Evolutionary conservation across 306 rosid species (phyloP).

Genomic region (Trifolium dubium): DNA sequence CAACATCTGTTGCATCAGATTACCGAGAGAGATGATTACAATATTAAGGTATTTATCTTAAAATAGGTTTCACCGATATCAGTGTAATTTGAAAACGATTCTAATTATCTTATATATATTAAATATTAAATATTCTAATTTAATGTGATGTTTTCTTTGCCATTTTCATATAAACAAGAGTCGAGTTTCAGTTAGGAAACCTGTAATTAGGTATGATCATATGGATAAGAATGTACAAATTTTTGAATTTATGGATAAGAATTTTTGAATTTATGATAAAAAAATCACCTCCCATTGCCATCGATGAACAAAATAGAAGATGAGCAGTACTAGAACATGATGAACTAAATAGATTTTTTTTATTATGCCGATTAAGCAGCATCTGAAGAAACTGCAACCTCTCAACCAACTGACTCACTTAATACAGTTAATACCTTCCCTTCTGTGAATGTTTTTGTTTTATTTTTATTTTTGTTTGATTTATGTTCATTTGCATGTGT

Average conservation of each 20-base stretch:
- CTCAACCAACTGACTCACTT: background rate
- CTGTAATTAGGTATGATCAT: background rate
- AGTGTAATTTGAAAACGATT: constrained; percentile 17
- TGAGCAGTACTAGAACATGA: background rate
- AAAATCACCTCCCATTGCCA: background rate
- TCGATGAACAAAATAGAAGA: background rate
- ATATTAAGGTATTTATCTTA: constrained; percentile 76
- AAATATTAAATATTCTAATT: background rate
- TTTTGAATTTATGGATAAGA: too few relatives aligned
- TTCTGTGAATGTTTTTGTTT: background rate
- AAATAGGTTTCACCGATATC: constrained; percentile 6
- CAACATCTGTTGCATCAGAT: constrained; percentile 95
- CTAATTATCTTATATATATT: background rate
- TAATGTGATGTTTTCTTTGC: background rate
- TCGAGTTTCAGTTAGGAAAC: background rate
- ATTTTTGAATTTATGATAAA: background rate
- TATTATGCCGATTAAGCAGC: background rate
- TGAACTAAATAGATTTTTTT: background rate
- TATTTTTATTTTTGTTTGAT: background rate
- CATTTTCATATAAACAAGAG: constrained; percentile 7
- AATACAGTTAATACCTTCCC: background rate
- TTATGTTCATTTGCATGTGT: too few relatives aligned
- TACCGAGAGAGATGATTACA: constrained; percentile 97
- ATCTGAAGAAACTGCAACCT: background rate
- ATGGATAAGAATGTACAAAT: background rate